Base-by-base conservation (phyloP, 1,284 basidiomycete genomes). In the Ustilago xerochloae region DNA sequence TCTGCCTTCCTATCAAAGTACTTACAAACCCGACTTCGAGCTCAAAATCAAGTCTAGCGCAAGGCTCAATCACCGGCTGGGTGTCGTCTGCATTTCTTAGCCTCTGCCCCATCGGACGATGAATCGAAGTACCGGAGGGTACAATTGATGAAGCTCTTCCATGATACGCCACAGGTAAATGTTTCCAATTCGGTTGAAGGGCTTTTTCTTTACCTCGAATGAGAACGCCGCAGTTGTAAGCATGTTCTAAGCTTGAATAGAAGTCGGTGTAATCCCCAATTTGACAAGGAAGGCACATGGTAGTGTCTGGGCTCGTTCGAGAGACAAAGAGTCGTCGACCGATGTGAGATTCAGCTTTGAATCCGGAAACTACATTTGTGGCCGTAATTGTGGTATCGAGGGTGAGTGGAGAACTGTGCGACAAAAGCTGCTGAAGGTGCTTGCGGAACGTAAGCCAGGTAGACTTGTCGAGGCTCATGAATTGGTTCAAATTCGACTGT, bases 191-290 rank as follows among this genome's bases (percentile, higher is more conserved):
- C 12, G 51, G 61, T 50, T 64, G 67, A 3, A 70, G 18, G 0
- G 67, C 62, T 10, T 61, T 48, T 4, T 49, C 47, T 22, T 36
- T 36, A 1, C 62, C 62, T 6, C 67, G 62, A 24, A 70, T 56
- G 24, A 70, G 57, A 13, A 46, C 29, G 10, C 62, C 67, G 48
- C 67, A 70, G 36, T 70, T 70, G 43, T 55, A 62, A 0, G 70
- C 77, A 45, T 80, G 78, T 12, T 73, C 78, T 7, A 74, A 20
- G 20, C 66, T 74, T 20, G 69, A 54, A 41, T 76, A 79, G 47
- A 74, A 80, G 48, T 79, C 78, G 32, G 73, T 63, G 28, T 79
- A 79, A 50, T 80, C 78, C 54, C 63, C 64, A 18, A 80, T 68
- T 4, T 15, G 16, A 35, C 75, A 56, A 9, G 78, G 78, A 3